phyloP scores from a whole-genome alignment of 2,329 filamentous ascomycete species.

The Thielaviopsis ethacetica region DNA sequence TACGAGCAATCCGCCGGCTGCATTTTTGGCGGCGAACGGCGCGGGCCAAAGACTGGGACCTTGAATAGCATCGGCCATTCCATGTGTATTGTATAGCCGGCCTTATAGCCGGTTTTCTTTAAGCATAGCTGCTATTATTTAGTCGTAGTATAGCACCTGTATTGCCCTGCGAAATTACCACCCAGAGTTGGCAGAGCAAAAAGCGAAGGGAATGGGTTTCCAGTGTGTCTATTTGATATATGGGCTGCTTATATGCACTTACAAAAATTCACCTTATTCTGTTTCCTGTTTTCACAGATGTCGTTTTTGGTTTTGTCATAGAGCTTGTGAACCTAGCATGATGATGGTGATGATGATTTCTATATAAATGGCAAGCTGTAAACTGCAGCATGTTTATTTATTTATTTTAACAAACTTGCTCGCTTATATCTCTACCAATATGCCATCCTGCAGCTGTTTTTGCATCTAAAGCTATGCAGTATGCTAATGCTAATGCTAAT shows the following conservation, averaged over 20 bases:
- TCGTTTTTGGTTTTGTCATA: neutral
- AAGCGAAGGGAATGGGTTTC: too few relatives aligned
- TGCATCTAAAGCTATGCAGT: too few relatives aligned
- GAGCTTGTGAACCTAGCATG: neutral
- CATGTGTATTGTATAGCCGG: neutral
- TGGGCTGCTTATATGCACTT: neutral
- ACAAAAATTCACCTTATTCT: neutral
- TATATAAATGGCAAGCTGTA: too few relatives aligned
- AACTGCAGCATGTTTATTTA: neutral
- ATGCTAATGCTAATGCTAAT: neutral
- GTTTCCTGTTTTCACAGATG: neutral
- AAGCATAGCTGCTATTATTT: neutral
- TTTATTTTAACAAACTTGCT: neutral
- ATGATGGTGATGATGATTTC: too few relatives aligned
- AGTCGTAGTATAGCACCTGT: neutral
- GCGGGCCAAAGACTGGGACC: conserved; percentile 53
- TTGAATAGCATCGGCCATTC: conserved; percentile 23
- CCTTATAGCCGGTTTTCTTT: neutral
- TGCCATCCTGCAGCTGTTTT: too few relatives aligned
- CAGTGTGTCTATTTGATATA: neutral
- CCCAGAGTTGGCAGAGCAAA: neutral
- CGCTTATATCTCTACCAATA: neutral
- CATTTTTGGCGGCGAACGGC: conserved; percentile 35
- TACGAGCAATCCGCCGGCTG: conserved; percentile 30
- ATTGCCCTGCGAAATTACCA: neutral